phyloP scores from a whole-genome alignment of 805 yeast genomes.

The Ogataea pilisensis region DNA sequence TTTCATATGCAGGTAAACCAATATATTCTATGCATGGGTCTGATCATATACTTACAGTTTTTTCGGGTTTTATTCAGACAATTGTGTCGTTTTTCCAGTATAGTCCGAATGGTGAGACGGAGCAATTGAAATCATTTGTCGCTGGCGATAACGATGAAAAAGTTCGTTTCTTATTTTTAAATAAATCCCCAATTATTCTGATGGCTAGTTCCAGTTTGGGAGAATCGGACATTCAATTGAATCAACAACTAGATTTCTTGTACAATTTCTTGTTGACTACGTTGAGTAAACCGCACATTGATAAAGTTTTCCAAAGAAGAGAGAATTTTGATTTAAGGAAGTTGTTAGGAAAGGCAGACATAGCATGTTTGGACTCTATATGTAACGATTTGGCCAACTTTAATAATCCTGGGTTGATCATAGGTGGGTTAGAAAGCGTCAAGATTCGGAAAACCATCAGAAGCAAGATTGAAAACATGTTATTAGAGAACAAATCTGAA shows the following conservation, averaged over 20 bases:
- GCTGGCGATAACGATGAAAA: constrained; percentile 35
- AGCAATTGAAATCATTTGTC: constrained; percentile 46
- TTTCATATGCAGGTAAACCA: constrained; percentile 86
- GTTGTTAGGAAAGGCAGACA: constrained; percentile 70
- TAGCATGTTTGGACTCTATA: constrained; percentile 63
- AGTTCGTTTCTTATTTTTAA: constrained; percentile 53
- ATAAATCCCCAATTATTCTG: constrained; percentile 65
- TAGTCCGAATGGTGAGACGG: constrained; percentile 29
- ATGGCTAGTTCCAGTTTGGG: constrained; percentile 61
- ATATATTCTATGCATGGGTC: constrained; percentile 74
- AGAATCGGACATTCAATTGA: constrained; percentile 48
- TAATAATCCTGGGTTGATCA: constrained; percentile 54
- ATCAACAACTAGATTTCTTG: constrained; percentile 64
- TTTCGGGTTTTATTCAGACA: constrained; percentile 79
- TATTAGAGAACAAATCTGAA: constrained; percentile 44
- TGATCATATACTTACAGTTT: constrained; percentile 62
- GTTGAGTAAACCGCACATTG: constrained; percentile 73
- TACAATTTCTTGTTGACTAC: constrained; percentile 80
- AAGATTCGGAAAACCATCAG: constrained; percentile 57
- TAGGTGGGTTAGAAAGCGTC: constrained; percentile 64
- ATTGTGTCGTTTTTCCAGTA: constrained; percentile 65
- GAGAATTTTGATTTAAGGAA: constrained; percentile 81
- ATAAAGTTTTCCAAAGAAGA: constrained; percentile 61
- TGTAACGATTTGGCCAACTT: constrained; percentile 46
- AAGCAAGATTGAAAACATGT: constrained; percentile 49